Evolutionary conservation across 2,329 filamentous ascomycete genomes (phyloP), one percentile per base, ranked within the genome.

Genomic region (Nannizziopsis barbatae): DNA sequence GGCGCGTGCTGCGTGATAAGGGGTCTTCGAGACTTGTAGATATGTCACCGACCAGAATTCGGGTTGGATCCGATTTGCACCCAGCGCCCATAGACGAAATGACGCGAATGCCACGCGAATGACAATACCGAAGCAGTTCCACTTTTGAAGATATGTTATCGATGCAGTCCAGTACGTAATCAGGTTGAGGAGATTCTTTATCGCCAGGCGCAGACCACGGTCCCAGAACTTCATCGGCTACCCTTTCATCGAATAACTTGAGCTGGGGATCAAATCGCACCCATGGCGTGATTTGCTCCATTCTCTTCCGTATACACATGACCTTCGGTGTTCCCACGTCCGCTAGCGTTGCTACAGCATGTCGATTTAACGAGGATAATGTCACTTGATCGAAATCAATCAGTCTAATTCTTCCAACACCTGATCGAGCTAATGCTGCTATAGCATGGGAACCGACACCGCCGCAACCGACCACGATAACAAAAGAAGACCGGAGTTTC

Each of bases 91-190:
- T 96, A 30, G 87, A 86, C 12, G 87, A 92, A 53, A 98, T 89
- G 22, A 98, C 87, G 0, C 80, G 83, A 20, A 96, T 71, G 1
- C 75, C 73, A 61, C 87, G 76, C 52, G 81, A 77, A 62, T 89
- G 75, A 68, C 92, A 98, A 68, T 93, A 94, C 59, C 87, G 81
- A 36, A 98, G 73, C 47, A 98, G 71, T 14, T 83, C 84, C 2
- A 98, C 90, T 70, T 98, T 98, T 47, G 87, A 94, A 45, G 95
- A 86, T 53, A 98, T 96, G 62, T 98, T 96, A 66, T 98, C 92
- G 56, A 98, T 98, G 17, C 90, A 93, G 66, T 98, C 92, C 32
- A 98, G 79, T n/a, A 98, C 80, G 60, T 83, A 98, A 58, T 90
- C 83, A 1, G 89, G 88, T 58, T 75, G 75, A 41, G 59, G 63